Evolutionary conservation across 768 basidiomycete species (phyloP).

Genomic region (Suillus paluster): DNA sequence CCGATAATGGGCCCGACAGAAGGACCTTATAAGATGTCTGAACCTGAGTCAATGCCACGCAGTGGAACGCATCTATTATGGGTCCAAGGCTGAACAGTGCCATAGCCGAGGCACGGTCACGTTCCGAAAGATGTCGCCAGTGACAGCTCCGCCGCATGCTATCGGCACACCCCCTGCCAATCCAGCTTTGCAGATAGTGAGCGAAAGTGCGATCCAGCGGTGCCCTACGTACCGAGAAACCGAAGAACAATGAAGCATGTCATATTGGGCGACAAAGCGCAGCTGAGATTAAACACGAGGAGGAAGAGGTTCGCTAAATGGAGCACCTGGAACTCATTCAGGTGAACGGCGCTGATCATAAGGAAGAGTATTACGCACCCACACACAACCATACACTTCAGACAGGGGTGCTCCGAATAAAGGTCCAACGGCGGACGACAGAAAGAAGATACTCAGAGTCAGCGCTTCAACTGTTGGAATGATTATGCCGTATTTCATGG

Average conservation of each 20-base stretch:
- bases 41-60: not conserved
- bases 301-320: conserved; percentile 70
- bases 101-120: conserved; percentile 71
- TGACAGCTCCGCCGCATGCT: conserved; percentile 63
- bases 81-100: conserved; percentile 68
- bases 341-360: not conserved
- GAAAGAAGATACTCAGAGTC: conserved; percentile 66
- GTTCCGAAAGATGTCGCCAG: conserved; percentile 71
- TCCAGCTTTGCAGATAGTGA: conserved; percentile 49
- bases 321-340: conserved; percentile 50
- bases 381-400: conserved; percentile 73
- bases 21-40: conserved; percentile 37
- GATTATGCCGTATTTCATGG: conserved; percentile 52
- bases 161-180: conserved; percentile 68
- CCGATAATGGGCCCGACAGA: conserved; percentile 67
- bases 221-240: conserved; percentile 56
- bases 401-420: conserved; percentile 69
- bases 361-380: conserved; percentile 45
- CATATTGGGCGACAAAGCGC: conserved; percentile 65
- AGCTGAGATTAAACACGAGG: conserved; percentile 66
- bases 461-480: conserved; percentile 55
- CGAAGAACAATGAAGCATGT: conserved; percentile 65
- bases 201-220: not conserved
- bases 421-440: conserved; percentile 69
- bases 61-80: conserved; percentile 48